These are phyloP conservation scores for Yamadazyma phyllophila DNA, from an alignment of 805 yeast species.

Conservation along the genomic window DNA sequence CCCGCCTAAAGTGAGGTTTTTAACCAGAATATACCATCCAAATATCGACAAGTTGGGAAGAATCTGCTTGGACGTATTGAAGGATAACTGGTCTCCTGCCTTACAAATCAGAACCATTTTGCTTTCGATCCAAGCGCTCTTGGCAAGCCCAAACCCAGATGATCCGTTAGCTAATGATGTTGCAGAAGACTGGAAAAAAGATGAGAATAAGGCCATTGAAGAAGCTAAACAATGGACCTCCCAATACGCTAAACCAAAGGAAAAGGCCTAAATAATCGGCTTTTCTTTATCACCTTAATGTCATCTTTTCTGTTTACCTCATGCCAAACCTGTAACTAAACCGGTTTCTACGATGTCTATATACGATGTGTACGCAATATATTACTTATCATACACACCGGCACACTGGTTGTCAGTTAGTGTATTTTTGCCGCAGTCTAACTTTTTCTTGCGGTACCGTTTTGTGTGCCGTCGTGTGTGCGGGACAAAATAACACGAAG, in stretches of 20 bases:
- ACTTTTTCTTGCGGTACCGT: background rate
- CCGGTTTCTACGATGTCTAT: background rate
- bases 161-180: constrained; percentile 98
- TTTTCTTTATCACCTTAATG: background rate
- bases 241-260: constrained; percentile 46
- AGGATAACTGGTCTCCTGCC: constrained; percentile 97
- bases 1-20: constrained; percentile 92
- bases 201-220: constrained; percentile 74
- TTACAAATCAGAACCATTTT: constrained; percentile 90
- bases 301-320: too few relatives aligned
- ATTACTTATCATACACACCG: background rate
- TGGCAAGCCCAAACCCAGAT: constrained; percentile 97
- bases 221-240: constrained; percentile 79
- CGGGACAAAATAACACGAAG: too few relatives aligned
- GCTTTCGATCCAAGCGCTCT: constrained; percentile 85
- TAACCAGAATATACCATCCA: constrained; percentile 94
- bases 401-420: background rate
- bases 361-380: constrained; percentile 4
- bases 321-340: background rate
- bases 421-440: background rate
- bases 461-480: too few relatives aligned
- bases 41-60: constrained; percentile 94
- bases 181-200: constrained; percentile 92
- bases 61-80: constrained; percentile 91
- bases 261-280: background rate